Conservation (phyloP, 441 rosid species). For the Metrosideros polymorpha region DNA sequence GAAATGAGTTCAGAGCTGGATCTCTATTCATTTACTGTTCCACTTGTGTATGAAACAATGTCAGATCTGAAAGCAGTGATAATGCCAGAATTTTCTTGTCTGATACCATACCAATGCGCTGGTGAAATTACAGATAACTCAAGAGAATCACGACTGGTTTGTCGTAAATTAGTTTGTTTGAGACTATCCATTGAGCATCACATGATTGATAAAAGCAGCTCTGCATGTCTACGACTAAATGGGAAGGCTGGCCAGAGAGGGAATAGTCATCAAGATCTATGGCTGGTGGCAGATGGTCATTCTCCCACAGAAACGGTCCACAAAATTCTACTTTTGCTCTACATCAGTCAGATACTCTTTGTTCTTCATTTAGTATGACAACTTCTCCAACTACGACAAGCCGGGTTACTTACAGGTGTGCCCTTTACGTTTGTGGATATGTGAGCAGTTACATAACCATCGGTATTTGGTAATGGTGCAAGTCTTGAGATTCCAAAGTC, state of each 20-base stretch:
- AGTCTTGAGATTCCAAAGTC: slow-evolving; percentile 14
- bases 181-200: neutral
- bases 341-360: neutral
- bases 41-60: neutral
- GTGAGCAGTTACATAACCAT: neutral
- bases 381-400: neutral
- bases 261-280: neutral
- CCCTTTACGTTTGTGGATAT: slow-evolving; percentile 5
- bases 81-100: neutral
- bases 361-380: neutral
- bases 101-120: neutral
- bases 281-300: neutral
- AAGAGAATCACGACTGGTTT: neutral
- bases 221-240: neutral
- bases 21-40: neutral
- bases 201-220: neutral
- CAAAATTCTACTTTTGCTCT: neutral
- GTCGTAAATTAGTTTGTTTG: neutral
- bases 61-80: neutral
- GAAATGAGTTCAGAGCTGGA: neutral
- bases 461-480: neutral
- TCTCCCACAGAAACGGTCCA: neutral
- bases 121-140: neutral
- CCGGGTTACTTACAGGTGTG: slow-evolving; percentile 1
- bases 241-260: neutral